These are phyloP conservation scores for Aspergillus versicolor DNA, from an alignment of 2,329 filamentous ascomycete genomes.

Conservation along the genomic window DNA sequence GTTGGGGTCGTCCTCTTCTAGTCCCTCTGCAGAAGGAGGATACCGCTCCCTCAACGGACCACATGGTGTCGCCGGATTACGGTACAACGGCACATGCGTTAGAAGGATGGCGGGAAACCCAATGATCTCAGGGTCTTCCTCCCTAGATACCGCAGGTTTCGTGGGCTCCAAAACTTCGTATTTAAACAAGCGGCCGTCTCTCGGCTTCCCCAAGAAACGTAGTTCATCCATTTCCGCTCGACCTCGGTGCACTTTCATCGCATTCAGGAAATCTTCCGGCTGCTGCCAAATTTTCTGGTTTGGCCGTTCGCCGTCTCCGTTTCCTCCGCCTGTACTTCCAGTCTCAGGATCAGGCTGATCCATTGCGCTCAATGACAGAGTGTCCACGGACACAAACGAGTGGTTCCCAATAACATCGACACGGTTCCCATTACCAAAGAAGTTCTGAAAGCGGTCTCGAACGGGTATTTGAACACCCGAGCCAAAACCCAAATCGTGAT, in stretches of 20 bases:
- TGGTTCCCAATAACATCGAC: slow-evolving; percentile 93
- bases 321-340: slow-evolving; percentile 46
- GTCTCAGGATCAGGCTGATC: slow-evolving; percentile 54
- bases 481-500: slow-evolving; percentile 92
- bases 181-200: slow-evolving; percentile 54
- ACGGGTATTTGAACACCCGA: slow-evolving; percentile 78
- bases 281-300: slow-evolving; percentile 69
- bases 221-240: slow-evolving; percentile 70
- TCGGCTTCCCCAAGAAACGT: slow-evolving; percentile 61
- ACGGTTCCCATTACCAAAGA: slow-evolving; percentile 87
- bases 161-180: slow-evolving; percentile 61
- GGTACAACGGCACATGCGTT: slow-evolving; percentile 86
- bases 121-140: slow-evolving; percentile 24
- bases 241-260: slow-evolving; percentile 63
- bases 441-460: slow-evolving; percentile 78
- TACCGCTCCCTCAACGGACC: slow-evolving; percentile 82
- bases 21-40: slow-evolving; percentile 66
- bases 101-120: slow-evolving; percentile 86
- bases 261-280: slow-evolving; percentile 71
- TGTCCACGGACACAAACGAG: slow-evolving; percentile 88
- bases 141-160: slow-evolving; percentile 37
- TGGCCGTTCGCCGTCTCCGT: slow-evolving; percentile 52
- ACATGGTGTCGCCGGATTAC: slow-evolving; percentile 78
- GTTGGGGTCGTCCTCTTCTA: slow-evolving; percentile 66
- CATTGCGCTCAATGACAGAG: slow-evolving; percentile 79